Evolutionary conservation across 768 basidiomycete genomes (phyloP).

Genomic region (Sistotremastrum niveocremeum): DNA sequence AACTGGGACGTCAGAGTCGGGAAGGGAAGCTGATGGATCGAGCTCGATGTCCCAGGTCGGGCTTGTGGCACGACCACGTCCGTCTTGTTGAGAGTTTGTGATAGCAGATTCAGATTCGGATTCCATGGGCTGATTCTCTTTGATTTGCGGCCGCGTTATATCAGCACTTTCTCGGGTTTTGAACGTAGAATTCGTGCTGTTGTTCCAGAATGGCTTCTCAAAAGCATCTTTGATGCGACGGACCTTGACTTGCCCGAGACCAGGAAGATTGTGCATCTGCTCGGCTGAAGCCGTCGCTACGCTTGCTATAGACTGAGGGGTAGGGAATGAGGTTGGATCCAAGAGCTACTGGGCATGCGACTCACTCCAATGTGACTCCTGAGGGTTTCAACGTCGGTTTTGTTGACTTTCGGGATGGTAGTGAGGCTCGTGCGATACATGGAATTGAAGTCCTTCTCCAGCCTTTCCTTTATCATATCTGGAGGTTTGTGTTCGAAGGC

Average conservation of each 20-base stretch:
- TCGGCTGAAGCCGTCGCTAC: slow-evolving; percentile 64
- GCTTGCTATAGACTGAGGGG: slow-evolving; percentile 64
- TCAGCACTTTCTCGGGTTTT: slow-evolving; percentile 2
- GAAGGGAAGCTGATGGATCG: slow-evolving; percentile 16
- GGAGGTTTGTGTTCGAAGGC: slow-evolving; percentile 90
- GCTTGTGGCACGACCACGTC: slow-evolving; percentile 22
- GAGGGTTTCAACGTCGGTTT: slow-evolving; percentile 92
- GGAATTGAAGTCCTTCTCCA: slow-evolving; percentile 79
- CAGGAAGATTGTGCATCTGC: slow-evolving; percentile 72
- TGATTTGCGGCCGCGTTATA: slow-evolving; percentile 2
- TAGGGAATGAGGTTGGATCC: background rate
- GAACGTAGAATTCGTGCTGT: slow-evolving; percentile 31
- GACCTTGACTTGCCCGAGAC: slow-evolving; percentile 90
- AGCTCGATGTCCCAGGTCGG: slow-evolving; percentile 67
- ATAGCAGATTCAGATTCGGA: background rate
- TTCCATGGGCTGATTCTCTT: background rate
- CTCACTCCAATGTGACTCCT: slow-evolving; percentile 83
- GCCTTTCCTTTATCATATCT: slow-evolving; percentile 85
- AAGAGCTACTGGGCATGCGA: slow-evolving; percentile 5
- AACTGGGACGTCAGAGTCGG: too few species aligned
- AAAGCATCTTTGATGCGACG: slow-evolving; percentile 85
- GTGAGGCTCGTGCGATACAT: slow-evolving; percentile 75
- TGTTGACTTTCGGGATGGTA: slow-evolving; percentile 86
- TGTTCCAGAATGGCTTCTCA: slow-evolving; percentile 72
- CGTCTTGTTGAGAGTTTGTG: slow-evolving; percentile 1